These are phyloP conservation scores for Bipolaris cookei DNA, from an alignment of 2,329 filamentous ascomycete species.

Conservation along the genomic window DNA sequence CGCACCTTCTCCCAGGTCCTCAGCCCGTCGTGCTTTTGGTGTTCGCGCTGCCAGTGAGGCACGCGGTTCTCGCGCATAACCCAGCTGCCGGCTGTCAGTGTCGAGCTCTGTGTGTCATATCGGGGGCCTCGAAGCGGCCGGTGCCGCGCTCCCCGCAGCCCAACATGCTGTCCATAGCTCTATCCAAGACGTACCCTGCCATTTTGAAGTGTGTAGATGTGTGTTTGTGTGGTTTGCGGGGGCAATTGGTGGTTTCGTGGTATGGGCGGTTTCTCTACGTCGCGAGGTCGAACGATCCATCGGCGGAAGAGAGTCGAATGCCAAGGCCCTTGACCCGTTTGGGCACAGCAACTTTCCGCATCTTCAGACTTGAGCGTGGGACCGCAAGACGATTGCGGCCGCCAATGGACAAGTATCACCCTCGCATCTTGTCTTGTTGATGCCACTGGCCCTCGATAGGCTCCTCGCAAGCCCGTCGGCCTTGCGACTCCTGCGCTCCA, in stretches of 20 bases:
- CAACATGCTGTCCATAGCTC: slow-evolving; percentile 18
- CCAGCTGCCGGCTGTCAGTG: slow-evolving; percentile 46
- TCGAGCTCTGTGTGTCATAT: slow-evolving; percentile 21
- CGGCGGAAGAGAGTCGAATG: slow-evolving; percentile 19
- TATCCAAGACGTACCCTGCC: slow-evolving; percentile 49
- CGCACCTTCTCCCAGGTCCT: slow-evolving; percentile 81
- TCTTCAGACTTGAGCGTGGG: slow-evolving; percentile 5
- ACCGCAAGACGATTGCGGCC: slow-evolving; percentile 6
- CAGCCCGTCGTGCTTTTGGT: slow-evolving; percentile 74
- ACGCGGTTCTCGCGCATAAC: slow-evolving; percentile 79
- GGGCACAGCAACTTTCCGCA: slow-evolving; percentile 20
- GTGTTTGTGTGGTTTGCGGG: slow-evolving; percentile 32
- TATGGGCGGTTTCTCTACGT: slow-evolving; percentile 35
- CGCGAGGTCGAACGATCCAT: slow-evolving; percentile 40
- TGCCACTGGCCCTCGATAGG: slow-evolving; percentile 54
- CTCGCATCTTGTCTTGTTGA: slow-evolving; percentile 38
- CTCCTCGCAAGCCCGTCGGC: slow-evolving; percentile 55
- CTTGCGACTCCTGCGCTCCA: slow-evolving; percentile 47
- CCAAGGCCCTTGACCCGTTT: slow-evolving; percentile 29
- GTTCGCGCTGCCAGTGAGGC: slow-evolving; percentile 74
- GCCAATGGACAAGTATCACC: slow-evolving; percentile 33
- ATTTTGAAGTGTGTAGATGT: slow-evolving; percentile 50
- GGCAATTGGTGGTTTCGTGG: slow-evolving; percentile 44
- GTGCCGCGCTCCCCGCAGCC: slow-evolving; percentile 18
- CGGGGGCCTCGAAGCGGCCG: slow-evolving; percentile 15